phyloP scores from a whole-genome alignment of 2,329 filamentous ascomycete species.

The Oidium heveae region DNA sequence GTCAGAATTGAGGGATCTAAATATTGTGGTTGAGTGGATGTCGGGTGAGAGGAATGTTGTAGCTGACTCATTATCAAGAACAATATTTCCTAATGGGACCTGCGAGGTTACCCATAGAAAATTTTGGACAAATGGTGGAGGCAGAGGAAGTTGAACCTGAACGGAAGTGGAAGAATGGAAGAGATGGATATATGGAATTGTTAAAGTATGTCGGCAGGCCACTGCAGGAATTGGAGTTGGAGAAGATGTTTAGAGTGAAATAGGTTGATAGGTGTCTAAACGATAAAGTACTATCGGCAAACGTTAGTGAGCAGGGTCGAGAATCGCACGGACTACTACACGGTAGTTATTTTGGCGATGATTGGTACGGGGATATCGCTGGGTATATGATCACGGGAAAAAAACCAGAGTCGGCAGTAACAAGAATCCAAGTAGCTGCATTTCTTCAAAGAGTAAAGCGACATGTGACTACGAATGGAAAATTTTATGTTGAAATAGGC shows the following conservation, averaged over 20 bases:
- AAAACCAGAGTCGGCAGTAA: not conserved
- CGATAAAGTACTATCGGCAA: not conserved
- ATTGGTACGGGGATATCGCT: not conserved
- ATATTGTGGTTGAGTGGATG: not conserved
- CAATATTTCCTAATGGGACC: not conserved
- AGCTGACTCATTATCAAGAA: not conserved
- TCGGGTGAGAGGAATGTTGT: not conserved
- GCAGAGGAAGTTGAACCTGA: not conserved
- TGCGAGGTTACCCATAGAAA: not conserved
- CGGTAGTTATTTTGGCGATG: not conserved
- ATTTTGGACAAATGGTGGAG: not conserved
- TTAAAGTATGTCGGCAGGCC: not conserved
- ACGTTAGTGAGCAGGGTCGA: not conserved
- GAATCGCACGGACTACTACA: not conserved
- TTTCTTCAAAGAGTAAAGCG: not conserved
- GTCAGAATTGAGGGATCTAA: not conserved
- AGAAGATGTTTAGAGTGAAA: not conserved
- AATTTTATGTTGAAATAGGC: not conserved
- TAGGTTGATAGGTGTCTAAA: not conserved
- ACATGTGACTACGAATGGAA: not conserved
- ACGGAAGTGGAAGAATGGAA: not conserved
- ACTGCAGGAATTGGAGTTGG: not conserved
- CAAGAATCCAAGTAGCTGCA: not conserved
- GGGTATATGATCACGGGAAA: not conserved
- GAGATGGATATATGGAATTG: not conserved